Percentiles rank a stretch among this genome's conserved stretches.
phyloP scores from a whole-genome alignment of 805 yeast genomes.

The Pichia eremophila region DNA sequence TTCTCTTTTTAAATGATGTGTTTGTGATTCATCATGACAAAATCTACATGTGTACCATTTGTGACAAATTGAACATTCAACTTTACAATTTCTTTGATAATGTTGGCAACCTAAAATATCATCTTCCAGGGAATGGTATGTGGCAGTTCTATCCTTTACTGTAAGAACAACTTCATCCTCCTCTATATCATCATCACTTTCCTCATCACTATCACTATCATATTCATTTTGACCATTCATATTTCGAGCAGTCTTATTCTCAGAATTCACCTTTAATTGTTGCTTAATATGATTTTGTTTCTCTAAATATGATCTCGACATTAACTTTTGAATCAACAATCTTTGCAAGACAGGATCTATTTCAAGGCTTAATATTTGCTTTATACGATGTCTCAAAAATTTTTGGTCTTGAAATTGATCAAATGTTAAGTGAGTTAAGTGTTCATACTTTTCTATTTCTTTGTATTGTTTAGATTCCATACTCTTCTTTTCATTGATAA shows the following conservation, averaged over 20 bases:
- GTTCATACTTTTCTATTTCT: slow-evolving; percentile 11
- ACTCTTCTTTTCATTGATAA: not conserved
- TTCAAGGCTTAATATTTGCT: slow-evolving; percentile 32
- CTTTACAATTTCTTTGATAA: slow-evolving; percentile 73
- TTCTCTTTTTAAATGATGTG: slow-evolving; percentile 51
- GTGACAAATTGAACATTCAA: slow-evolving; percentile 68
- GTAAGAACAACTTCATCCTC: slow-evolving; percentile 34
- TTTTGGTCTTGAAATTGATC: slow-evolving; percentile 28
- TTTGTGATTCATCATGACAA: slow-evolving; percentile 60
- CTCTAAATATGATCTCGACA: slow-evolving; percentile 60
- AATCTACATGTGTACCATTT: slow-evolving; percentile 76
- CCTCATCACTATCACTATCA: not conserved
- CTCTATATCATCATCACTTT: slow-evolving; percentile 12
- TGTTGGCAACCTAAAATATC: slow-evolving; percentile 68
- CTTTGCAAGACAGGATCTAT: slow-evolving; percentile 36
- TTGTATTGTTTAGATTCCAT: not conserved
- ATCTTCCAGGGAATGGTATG: slow-evolving; percentile 36
- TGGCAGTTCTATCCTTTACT: slow-evolving; percentile 37
- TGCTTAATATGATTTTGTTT: slow-evolving; percentile 23
- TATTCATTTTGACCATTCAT: not conserved
- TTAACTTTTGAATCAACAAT: slow-evolving; percentile 48
- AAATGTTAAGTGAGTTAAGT: slow-evolving; percentile 23
- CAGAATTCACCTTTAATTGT: not conserved
- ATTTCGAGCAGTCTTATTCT: not conserved
- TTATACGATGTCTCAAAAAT: slow-evolving; percentile 40